A percentile compares a stretch with the other conserved stretches of the same genome.
These are phyloP conservation scores for Alnus glutinosa DNA, from an alignment of 306 rosid genomes.

Conservation along the genomic window DNA sequence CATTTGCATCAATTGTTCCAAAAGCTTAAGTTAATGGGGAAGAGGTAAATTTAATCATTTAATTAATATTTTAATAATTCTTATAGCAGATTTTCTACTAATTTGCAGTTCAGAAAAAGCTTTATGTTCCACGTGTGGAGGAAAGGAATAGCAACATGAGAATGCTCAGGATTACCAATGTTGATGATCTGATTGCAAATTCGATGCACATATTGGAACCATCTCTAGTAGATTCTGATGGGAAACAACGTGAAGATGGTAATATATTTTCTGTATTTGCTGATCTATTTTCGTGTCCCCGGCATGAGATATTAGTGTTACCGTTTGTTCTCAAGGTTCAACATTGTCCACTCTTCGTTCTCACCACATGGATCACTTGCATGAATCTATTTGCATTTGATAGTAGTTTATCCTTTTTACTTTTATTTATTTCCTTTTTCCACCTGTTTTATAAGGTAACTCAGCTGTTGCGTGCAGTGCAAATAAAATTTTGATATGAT, in stretches of 20 bases:
- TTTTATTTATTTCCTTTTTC: background rate
- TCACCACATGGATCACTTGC: background rate
- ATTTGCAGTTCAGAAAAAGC: background rate
- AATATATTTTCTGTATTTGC: background rate
- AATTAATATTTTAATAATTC: too few relatives aligned
- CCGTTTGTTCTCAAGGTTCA: background rate
- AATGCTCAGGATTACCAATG: conserved; percentile 4
- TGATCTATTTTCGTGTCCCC: background rate
- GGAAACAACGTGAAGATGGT: conserved; percentile 22
- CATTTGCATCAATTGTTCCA: too few relatives aligned
- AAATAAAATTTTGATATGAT: background rate
- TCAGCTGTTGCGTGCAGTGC: background rate
- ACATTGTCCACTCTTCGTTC: background rate
- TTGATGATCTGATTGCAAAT: conserved; percentile 1
- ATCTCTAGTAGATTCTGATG: conserved; percentile 3
- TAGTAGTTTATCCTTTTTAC: background rate
- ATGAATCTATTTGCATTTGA: background rate
- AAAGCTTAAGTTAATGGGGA: too few relatives aligned
- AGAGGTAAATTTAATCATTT: too few relatives aligned
- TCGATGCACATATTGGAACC: conserved; percentile 11
- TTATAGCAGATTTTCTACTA: background rate
- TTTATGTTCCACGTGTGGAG: conserved; percentile 12
- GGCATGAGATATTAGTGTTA: background rate
- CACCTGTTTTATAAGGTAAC: background rate
- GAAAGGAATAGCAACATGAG: conserved; percentile 22